phyloP scores from a whole-genome alignment of 2,329 filamentous ascomycete genomes.

The Stagonosporopsis vannaccii region DNA sequence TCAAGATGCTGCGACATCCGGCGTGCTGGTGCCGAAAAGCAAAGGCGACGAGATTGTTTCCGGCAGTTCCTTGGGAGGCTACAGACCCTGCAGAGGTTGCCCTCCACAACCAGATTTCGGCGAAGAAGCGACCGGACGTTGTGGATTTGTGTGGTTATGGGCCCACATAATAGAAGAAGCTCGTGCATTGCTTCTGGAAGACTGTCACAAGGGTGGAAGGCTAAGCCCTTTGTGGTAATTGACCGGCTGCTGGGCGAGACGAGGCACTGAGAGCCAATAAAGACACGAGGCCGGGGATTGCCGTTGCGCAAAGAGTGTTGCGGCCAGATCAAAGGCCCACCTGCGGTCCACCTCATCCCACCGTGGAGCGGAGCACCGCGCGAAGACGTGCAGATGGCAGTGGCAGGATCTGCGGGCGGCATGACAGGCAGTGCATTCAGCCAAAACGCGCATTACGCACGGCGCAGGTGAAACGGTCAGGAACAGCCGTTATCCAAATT shows the following conservation, averaged over 20 bases:
- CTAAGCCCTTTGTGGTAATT: conserved; percentile 19
- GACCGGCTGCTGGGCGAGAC: conserved; percentile 18
- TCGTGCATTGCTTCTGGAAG: conserved; percentile 34
- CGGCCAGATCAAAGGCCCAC: conserved; percentile 13
- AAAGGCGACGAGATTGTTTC: conserved; percentile 14
- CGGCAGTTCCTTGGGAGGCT: conserved; percentile 1
- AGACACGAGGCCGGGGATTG: conserved; percentile 9
- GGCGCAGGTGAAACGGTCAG: conserved; percentile 12
- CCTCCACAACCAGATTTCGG: conserved; percentile 10
- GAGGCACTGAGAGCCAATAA: conserved; percentile 16
- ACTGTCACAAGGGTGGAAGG: conserved; percentile 15
- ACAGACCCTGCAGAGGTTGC: conserved; percentile 35
- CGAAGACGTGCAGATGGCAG: conserved; percentile 23
- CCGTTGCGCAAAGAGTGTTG: conserved; percentile 15
- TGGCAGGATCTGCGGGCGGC: conserved; percentile 27
- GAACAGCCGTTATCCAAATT: conserved; percentile 6
- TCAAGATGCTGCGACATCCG: conserved; percentile 17
- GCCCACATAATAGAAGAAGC: conserved; percentile 17
- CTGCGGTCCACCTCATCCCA: conserved; percentile 18
- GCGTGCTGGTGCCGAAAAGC: conserved; percentile 10
- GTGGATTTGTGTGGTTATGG: conserved; percentile 23
- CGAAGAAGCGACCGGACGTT: conserved; percentile 10
- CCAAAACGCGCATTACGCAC: conserved; percentile 22
- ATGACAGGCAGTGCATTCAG: conserved; percentile 24
- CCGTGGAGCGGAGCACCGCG: conserved; percentile 14